Conservation (phyloP, 2,329 filamentous ascomycete genomes). For the Proliferodiscus dingleyae region DNA sequence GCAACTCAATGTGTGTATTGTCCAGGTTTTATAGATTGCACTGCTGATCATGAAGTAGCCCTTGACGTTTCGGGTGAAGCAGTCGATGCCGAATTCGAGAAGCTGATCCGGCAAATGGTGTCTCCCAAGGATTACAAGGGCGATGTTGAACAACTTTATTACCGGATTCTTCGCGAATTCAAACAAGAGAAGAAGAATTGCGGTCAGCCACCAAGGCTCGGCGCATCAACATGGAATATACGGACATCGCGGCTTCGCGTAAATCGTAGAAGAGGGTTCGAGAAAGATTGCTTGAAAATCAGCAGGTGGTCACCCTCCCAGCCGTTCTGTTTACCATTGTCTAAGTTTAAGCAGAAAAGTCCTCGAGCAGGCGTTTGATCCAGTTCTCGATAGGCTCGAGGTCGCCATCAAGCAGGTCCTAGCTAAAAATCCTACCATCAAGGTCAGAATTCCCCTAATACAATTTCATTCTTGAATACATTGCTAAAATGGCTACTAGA, state of each 20-base stretch:
- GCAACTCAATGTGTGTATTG: slow-evolving; percentile 4
- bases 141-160: slow-evolving; percentile 2
- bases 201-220: not conserved
- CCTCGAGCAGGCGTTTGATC: slow-evolving; percentile 10
- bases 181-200: slow-evolving; percentile 14
- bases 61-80: slow-evolving; percentile 11
- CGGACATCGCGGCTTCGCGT: not conserved
- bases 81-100: slow-evolving; percentile 12
- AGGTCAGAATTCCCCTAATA: not conserved
- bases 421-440: not conserved
- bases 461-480: too few relatives aligned
- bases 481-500: not conserved
- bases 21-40: not conserved
- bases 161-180: slow-evolving; percentile 8
- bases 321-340: not conserved
- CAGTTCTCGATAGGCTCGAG: slow-evolving; percentile 4
- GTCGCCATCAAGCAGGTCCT: not conserved
- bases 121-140: slow-evolving; percentile 1
- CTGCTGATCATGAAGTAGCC: slow-evolving; percentile 3
- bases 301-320: not conserved
- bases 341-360: slow-evolving; percentile 1
- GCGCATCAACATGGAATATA: slow-evolving; percentile 4
- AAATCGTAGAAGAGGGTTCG: slow-evolving; percentile 5
- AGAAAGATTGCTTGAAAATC: slow-evolving; percentile 5
- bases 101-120: not conserved